Evolutionary conservation across 805 yeast genomes (phyloP), one percentile per base, ranked within the genome.

Genomic region (Phaffomyces opuntiae): DNA sequence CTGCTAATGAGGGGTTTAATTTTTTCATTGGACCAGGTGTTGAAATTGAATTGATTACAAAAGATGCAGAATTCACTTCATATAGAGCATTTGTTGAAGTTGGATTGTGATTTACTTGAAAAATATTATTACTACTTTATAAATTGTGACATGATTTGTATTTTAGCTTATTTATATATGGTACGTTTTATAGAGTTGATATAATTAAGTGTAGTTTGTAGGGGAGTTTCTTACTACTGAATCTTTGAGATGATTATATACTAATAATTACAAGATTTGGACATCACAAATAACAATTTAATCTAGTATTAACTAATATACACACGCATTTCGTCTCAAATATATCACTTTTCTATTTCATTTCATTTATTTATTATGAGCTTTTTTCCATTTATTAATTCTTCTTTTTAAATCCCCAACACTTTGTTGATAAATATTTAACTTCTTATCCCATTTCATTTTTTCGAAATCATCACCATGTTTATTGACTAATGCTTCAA

Each of bases 21-120:
- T 91, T 75, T 67, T 91, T 87, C 65, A 80, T 88, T 56, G 91
- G 90, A 8, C 95, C 98, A 38, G 77, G 72, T 38, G 78, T 77
- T 33, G 81, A 76, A 44, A 67, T 90, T 49, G 83, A 79, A 54
- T 67, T 90, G 53, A 66, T 65, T 38, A 70, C 84, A 31, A 61
- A 67, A 17, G 73, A 76, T 46, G 60, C 66, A 25, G 74, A 70
- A 12, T 82, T 91, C 62, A 85, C 90, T 36, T 73, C 90, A 32
- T 93, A 90, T 69, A 83, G 96, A 67, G 98, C 99, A 7, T 87
- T 83, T 64, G 87, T 83, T 55, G 96, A 87, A 68, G 83, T 81
- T 40, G 12, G 24, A 21, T 4, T 21, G 24, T 21, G 24, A 21
- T 21, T 21, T 21, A 21, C 24, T 21, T 5, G 24, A 6, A 21